A percentile compares a stretch with the other conserved stretches of the same genome.
These are phyloP conservation scores for Sanghuangporus weigelae DNA, from an alignment of 1,284 basidiomycete genomes.

Conservation along the genomic window DNA sequence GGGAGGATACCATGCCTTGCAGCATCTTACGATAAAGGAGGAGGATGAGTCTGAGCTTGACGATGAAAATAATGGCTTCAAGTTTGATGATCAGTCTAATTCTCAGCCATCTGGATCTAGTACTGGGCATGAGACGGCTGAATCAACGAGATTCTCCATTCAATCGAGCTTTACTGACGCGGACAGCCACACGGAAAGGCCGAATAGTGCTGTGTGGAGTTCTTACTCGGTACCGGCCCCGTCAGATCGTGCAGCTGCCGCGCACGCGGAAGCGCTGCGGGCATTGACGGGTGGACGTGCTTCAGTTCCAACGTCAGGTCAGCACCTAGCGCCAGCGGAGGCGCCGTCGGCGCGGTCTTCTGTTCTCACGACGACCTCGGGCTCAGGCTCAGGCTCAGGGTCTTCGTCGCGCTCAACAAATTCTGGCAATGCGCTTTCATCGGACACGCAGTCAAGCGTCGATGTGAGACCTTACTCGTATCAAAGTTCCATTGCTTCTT, in stretches of 20 bases:
- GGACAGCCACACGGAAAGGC: neutral
- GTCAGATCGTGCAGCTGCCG: constrained; percentile 7
- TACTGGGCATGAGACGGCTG: neutral
- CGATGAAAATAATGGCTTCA: neutral
- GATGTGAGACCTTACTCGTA: constrained; percentile 6
- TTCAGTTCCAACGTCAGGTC: neutral
- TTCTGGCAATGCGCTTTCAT: constrained; percentile 2
- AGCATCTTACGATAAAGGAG: constrained; percentile 16
- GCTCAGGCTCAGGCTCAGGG: neutral
- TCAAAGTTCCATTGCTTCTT: constrained; percentile 10
- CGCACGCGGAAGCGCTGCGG: constrained; percentile 14
- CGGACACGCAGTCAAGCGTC: constrained; percentile 5
- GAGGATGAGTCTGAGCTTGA: constrained; percentile 14
- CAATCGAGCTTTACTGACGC: neutral
- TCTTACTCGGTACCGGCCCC: constrained; percentile 5
- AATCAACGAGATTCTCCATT: neutral
- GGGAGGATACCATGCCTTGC: constrained; percentile 1
- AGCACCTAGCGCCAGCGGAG: neutral
- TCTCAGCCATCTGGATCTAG: neutral
- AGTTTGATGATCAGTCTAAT: neutral
- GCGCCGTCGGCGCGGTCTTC: constrained; percentile 2
- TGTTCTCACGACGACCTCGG: constrained; percentile 4
- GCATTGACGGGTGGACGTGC: constrained; percentile 7
- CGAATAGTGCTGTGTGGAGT: neutral
- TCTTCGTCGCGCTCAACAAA: constrained; percentile 1